phyloP scores from a whole-genome alignment of 768 basidiomycete genomes.

The Amanita molliuscula region DNA sequence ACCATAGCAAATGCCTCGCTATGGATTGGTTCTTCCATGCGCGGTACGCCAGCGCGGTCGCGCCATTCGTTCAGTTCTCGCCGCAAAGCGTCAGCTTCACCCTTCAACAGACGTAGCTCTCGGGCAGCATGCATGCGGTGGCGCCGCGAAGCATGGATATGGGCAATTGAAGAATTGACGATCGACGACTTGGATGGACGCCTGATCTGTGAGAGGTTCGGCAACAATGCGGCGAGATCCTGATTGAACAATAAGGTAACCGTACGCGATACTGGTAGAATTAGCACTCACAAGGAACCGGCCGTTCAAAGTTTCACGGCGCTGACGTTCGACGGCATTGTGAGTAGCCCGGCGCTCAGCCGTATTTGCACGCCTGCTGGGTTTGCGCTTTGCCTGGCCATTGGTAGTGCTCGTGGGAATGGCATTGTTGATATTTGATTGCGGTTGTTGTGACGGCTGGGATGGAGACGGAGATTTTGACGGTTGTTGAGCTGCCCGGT shows the following conservation, averaged over 20 bases:
- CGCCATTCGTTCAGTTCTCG: slow-evolving; percentile 94
- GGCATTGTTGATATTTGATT: slow-evolving; percentile 10
- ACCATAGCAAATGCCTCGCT: slow-evolving; percentile 67
- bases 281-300: slow-evolving; percentile 64
- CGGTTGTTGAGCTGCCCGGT: slow-evolving; percentile 5
- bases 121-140: slow-evolving; percentile 74
- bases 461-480: slow-evolving; percentile 13
- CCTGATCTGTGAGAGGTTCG: slow-evolving; percentile 83
- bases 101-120: slow-evolving; percentile 69
- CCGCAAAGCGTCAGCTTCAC: slow-evolving; percentile 79
- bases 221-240: slow-evolving; percentile 88
- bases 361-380: slow-evolving; percentile 85
- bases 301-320: slow-evolving; percentile 87
- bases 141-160: slow-evolving; percentile 73
- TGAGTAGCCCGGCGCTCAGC: slow-evolving; percentile 94
- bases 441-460: slow-evolving; percentile 9
- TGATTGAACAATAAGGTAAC: slow-evolving; percentile 17
- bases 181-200: slow-evolving; percentile 95
- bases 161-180: slow-evolving; percentile 91
- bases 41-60: slow-evolving; percentile 58
- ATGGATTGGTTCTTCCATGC: slow-evolving; percentile 63
- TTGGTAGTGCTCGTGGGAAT: slow-evolving; percentile 11
- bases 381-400: slow-evolving; percentile 61
- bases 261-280: slow-evolving; percentile 5
- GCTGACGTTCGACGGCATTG: slow-evolving; percentile 92